A percentile compares a stretch with the other conserved stretches of the same genome.
Evolutionary conservation across 1,284 basidiomycete genomes (phyloP).

Genomic region (Lentinula novae-zelandiae): DNA sequence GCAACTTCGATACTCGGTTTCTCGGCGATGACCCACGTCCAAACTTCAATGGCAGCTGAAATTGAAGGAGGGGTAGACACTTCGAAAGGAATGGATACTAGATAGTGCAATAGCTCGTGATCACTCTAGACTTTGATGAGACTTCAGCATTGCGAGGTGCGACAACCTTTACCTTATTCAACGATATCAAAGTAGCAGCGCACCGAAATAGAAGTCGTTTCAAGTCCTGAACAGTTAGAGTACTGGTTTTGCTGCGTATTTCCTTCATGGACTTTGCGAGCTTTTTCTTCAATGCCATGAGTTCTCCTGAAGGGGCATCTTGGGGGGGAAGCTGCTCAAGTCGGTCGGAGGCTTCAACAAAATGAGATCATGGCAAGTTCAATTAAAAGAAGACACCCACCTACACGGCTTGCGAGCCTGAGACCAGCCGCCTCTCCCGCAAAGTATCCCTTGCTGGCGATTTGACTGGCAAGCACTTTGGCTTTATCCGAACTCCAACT

Average conservation of each 20-base stretch:
- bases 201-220: conserved; percentile 86
- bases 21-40: conserved; percentile 96
- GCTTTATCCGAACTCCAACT: conserved; percentile 71
- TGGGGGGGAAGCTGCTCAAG: conserved; percentile 62
- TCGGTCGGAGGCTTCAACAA: conserved; percentile 42
- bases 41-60: conserved; percentile 86
- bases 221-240: conserved; percentile 75
- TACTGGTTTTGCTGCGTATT: conserved; percentile 68
- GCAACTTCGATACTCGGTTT: conserved; percentile 71
- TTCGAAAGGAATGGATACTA: conserved; percentile 88
- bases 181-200: conserved; percentile 74
- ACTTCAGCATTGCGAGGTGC: conserved; percentile 1
- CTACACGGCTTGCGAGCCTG: conserved; percentile 55
- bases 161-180: conserved; percentile 49
- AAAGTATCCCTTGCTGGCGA: conserved; percentile 84
- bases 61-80: conserved; percentile 87
- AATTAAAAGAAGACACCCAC: conserved; percentile 28
- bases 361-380: neutral
- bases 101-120: conserved; percentile 81
- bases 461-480: conserved; percentile 74
- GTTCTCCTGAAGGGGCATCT: conserved; percentile 52
- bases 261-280: conserved; percentile 66
- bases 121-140: conserved; percentile 56
- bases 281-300: conserved; percentile 66
- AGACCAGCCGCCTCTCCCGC: conserved; percentile 84